Percentiles rank a stretch among this genome's conserved stretches.
phyloP scores from a whole-genome alignment of 2,329 filamentous ascomycete genomes.

The Diaporthe aspalathi region DNA sequence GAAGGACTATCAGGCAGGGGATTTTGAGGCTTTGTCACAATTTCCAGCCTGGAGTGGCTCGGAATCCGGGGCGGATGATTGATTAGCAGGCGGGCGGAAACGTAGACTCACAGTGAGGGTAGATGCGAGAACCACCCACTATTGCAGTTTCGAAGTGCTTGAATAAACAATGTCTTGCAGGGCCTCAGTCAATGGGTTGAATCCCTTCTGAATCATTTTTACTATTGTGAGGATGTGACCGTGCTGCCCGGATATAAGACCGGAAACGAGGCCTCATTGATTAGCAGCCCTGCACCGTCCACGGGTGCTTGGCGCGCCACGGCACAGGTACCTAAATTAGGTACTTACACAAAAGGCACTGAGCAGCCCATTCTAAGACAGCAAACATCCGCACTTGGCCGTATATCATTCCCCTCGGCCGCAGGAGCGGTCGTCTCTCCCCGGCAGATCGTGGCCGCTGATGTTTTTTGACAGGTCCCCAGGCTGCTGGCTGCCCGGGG shows the following conservation, averaged over 20 bases:
- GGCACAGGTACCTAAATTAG: no score
- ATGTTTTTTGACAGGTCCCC: conserved; percentile 16
- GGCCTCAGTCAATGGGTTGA: no score
- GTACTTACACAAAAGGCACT: no score
- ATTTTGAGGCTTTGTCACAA: background rate
- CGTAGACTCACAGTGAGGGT: background rate
- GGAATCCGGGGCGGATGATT: no score
- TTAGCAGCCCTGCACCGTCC: background rate
- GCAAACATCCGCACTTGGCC: background rate
- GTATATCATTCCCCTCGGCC: background rate
- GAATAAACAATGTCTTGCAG: no score
- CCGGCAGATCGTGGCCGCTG: background rate
- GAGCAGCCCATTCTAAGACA: background rate
- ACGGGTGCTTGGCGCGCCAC: background rate
- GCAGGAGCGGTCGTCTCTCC: background rate
- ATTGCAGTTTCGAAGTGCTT: no score
- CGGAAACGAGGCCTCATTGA: no score
- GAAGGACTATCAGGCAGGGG: background rate
- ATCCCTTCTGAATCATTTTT: no score
- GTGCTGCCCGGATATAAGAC: no score
- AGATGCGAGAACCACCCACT: background rate
- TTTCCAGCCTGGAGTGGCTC: background rate
- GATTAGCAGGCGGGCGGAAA: no score
- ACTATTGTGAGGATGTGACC: no score
- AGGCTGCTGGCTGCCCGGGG: no score